Conservation (phyloP, 371 early-diverging fungal genomes). For the Basidiobolus heterosporus region DNA sequence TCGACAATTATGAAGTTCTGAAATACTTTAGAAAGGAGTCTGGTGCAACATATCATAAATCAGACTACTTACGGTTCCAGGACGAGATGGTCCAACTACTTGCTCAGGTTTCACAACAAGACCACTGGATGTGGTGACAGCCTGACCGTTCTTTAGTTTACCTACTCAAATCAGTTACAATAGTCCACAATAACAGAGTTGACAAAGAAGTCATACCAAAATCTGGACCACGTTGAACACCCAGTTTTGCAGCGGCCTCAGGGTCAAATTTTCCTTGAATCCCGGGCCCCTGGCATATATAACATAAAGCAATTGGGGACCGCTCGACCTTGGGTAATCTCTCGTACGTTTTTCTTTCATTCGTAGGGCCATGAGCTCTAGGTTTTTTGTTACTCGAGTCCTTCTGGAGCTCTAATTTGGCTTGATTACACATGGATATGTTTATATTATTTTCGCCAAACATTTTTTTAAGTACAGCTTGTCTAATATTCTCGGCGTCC, state of each 20-base stretch:
- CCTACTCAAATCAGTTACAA: conserved; percentile 11
- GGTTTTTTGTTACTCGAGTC: neutral
- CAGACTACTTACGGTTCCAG: conserved; percentile 24
- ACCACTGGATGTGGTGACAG: conserved; percentile 52
- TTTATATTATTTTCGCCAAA: no score
- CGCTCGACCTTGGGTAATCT: neutral
- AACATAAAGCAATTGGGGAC: conserved; percentile 26
- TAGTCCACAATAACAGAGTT: neutral
- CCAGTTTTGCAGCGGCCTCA: conserved; percentile 51
- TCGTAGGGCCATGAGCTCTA: neutral
- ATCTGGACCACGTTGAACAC: conserved; percentile 51
- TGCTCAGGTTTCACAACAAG: conserved; percentile 50
- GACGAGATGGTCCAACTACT: conserved; percentile 35
- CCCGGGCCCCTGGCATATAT: conserved; percentile 58
- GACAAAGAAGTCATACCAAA: conserved; percentile 23
- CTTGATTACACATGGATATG: neutral
- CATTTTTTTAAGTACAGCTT: no score
- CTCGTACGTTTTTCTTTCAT: neutral
- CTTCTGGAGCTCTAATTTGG: conserved; percentile 6
- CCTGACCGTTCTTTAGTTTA: conserved; percentile 42
- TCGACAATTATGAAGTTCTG: conserved; percentile 70
- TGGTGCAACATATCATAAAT: neutral
- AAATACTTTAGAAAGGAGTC: neutral
- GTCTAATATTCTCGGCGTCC: no score
- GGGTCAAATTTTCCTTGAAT: conserved; percentile 72